Base-by-base conservation (phyloP, 805 yeast genomes). In the Candida tallmaniae region DNA sequence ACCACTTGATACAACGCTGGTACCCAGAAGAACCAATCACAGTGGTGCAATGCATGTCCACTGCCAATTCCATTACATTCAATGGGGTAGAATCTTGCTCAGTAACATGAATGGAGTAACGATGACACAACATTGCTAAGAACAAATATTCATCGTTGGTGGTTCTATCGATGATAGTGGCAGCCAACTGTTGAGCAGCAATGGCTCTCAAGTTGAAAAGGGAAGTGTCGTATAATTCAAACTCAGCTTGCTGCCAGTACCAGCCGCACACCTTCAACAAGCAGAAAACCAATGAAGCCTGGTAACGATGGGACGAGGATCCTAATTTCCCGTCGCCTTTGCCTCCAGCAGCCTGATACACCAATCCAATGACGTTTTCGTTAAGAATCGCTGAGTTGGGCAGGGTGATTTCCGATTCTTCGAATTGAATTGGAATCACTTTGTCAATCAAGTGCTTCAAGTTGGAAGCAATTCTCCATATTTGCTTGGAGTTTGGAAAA, bases 1-100 rank as follows among this genome's bases (percentile, higher is more conserved):
- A 58, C 95, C 95, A 87, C 45, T 80, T 78, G 49, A 86, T 72
- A 60, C 95, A 85, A 35, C 95, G 64, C 57, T 87, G 95, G 55
- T 77, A 87, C 0, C 95, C 96, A 6, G 81, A 64, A 0, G 94
- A 76, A 2, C 87, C 80, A 47, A 88, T 84, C 12, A 86, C 80
- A 15, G 72, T 69, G 6, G 89, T 79, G 8, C 83, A 74, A 46
- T 87, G 95, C 74, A 79, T 75, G 51, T 87, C 96, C 18, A 84
- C 87, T 0, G 95, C 95, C 48, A 86, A 56, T 53, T 87, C 96
- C 42, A 87, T 60, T 0, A 88, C 95, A 57, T 76, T 81, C n/a
- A 71, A 59, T 0, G 95, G 90, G 4, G 54, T 66, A 1, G 78
- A 58, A 44, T 81, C 88, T 19, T 53, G 68, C 30, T 76, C 83